Percentiles rank a stretch among this genome's conserved stretches.
Conservation (phyloP, 352 stramenopile species). For the Globisporangium radiosum region DNA sequence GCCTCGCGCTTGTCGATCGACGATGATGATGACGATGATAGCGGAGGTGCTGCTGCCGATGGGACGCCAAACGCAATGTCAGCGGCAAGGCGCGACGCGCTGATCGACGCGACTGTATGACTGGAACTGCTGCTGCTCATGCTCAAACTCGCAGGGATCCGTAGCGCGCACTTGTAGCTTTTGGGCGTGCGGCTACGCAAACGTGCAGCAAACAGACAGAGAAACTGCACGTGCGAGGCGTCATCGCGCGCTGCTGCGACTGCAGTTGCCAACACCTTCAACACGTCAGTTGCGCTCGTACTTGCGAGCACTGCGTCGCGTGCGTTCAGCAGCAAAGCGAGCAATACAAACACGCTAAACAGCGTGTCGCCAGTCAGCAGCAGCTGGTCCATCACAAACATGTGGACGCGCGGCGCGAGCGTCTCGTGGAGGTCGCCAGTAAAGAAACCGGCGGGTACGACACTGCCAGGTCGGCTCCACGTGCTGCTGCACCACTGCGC, state of each 20-base stretch:
- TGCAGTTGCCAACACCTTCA: slow-evolving; percentile 25
- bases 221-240: slow-evolving; percentile 37
- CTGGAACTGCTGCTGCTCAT: no score
- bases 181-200: slow-evolving; percentile 56
- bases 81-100: slow-evolving; percentile 44
- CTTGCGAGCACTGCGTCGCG: slow-evolving; percentile 33
- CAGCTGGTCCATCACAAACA: slow-evolving; percentile 78
- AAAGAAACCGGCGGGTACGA: slow-evolving; percentile 55
- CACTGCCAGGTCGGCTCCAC: slow-evolving; percentile 51
- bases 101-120: slow-evolving; percentile 19
- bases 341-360: slow-evolving; percentile 67
- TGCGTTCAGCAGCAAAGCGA: slow-evolving; percentile 43
- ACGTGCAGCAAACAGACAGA: slow-evolving; percentile 54
- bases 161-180: slow-evolving; percentile 54
- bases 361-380: slow-evolving; percentile 61
- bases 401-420: slow-evolving; percentile 47
- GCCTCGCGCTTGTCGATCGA: slow-evolving; percentile 17
- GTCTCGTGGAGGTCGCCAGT: slow-evolving; percentile 59
- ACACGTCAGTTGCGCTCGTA: slow-evolving; percentile 30
- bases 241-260: slow-evolving; percentile 31
- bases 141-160: slow-evolving; percentile 11
- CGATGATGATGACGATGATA: no score
- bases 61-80: slow-evolving; percentile 50
- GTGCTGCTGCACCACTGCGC: slow-evolving; percentile 67
- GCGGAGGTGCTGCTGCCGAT: slow-evolving; percentile 8